phyloP scores from a whole-genome alignment of 1,284 basidiomycete genomes.

The Amylostereum areolatum region DNA sequence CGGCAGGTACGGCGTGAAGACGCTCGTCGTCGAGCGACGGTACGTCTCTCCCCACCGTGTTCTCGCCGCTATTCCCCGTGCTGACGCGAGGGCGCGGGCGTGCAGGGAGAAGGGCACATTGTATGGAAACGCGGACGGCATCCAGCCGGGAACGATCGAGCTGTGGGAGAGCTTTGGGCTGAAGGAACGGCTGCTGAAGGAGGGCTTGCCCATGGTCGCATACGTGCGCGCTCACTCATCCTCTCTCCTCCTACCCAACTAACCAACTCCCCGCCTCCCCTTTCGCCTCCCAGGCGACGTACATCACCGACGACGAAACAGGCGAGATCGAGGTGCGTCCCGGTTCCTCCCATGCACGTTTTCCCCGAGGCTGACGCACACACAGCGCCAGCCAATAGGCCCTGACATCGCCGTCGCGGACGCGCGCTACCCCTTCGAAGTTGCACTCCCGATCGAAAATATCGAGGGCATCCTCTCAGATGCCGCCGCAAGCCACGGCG shows the following conservation, averaged over 20 bases:
- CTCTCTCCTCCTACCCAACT: background rate
- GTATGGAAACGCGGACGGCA: conserved; percentile 11
- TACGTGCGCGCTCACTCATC: background rate
- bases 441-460: conserved; percentile 5
- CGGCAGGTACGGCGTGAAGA: conserved; percentile 2
- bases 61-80: background rate
- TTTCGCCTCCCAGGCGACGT: background rate
- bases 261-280: no score
- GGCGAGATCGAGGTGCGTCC: conserved; percentile 3
- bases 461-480: conserved; percentile 9
- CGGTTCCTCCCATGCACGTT: background rate
- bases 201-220: background rate
- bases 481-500: background rate
- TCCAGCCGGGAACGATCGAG: conserved; percentile 12
- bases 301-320: conserved; percentile 1
- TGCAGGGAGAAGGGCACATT: background rate
- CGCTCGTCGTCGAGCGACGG: conserved; percentile 10
- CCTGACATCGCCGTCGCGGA: background rate
- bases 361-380: background rate
- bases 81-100: no score
- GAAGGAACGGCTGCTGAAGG: conserved; percentile 1
- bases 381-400: background rate
- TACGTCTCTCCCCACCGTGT: background rate
- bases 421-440: conserved; percentile 3
- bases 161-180: conserved; percentile 9